These are phyloP conservation scores for Pythium aristosporum DNA, from an alignment of 352 stramenopile species.

Conservation along the genomic window DNA sequence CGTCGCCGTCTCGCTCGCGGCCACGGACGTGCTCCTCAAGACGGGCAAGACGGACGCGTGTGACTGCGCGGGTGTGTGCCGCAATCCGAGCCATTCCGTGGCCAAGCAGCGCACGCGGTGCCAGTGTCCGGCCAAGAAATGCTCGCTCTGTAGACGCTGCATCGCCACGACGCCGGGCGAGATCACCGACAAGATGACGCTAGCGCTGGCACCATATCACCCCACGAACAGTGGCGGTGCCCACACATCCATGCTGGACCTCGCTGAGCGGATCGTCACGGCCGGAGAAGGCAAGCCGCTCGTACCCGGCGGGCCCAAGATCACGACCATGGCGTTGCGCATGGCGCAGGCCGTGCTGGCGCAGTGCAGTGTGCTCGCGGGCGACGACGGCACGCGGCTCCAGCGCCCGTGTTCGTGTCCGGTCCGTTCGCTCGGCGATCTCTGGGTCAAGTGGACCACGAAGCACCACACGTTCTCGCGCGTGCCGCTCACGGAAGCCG, in stretches of 20 bases:
- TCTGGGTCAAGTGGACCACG: conserved; percentile 83
- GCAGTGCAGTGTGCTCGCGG: conserved; percentile 72
- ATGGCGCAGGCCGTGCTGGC: conserved; percentile 64
- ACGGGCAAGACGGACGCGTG: conserved; percentile 67
- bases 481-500: conserved; percentile 46
- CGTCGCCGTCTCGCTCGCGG: conserved; percentile 68
- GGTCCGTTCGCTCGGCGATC: conserved; percentile 69
- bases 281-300: conserved; percentile 52
- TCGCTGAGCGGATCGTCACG: conserved; percentile 50
- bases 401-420: conserved; percentile 76
- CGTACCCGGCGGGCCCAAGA: conserved; percentile 36
- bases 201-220: conserved; percentile 51
- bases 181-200: conserved; percentile 68
- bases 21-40: conserved; percentile 78
- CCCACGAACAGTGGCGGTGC: conserved; percentile 25
- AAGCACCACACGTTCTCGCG: conserved; percentile 77
- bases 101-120: conserved; percentile 72
- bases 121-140: conserved; percentile 79
- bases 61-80: conserved; percentile 70
- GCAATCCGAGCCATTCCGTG: conserved; percentile 57
- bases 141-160: conserved; percentile 71
- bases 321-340: conserved; percentile 52
- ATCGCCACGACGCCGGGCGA: conserved; percentile 51
- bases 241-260: conserved; percentile 30
- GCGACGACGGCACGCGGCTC: conserved; percentile 51